phyloP scores from a whole-genome alignment of 2,329 filamentous ascomycete genomes.

The Diaporthe citri region DNA sequence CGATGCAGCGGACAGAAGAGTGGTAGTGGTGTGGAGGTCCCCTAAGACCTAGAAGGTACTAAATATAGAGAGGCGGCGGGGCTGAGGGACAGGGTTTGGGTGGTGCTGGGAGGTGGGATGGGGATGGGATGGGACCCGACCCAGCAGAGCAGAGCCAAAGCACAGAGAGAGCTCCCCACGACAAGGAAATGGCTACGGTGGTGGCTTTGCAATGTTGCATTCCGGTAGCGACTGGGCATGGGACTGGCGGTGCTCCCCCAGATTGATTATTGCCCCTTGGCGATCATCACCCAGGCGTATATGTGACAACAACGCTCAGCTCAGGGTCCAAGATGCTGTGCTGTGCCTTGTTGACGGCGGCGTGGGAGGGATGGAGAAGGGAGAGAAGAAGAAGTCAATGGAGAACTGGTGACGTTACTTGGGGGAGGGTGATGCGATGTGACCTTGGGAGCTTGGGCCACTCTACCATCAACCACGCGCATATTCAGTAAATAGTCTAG shows the following conservation, averaged over 20 bases:
- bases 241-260: neutral
- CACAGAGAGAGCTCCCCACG: neutral
- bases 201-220: constrained; percentile 17
- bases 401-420: constrained; percentile 11
- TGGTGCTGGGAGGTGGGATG: neutral
- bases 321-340: neutral
- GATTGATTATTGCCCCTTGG: neutral
- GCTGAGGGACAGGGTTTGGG: constrained; percentile 15
- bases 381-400: neutral
- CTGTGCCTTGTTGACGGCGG: neutral
- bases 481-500: neutral
- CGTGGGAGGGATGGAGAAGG: neutral
- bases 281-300: neutral
- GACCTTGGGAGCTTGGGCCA: constrained; percentile 33
- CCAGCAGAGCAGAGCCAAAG: neutral
- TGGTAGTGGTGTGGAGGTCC: constrained; percentile 18
- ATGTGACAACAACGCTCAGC: neutral
- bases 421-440: constrained; percentile 2
- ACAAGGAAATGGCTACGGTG: neutral
- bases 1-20: neutral
- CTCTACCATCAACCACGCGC: neutral
- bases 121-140: neutral
- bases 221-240: neutral
- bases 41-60: constrained; percentile 15
- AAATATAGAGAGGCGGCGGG: constrained; percentile 34